Evolutionary conservation across 148 eudicot species (phyloP), one percentile per base, ranked within the genome.

Genomic region (Rheum nobile): DNA sequence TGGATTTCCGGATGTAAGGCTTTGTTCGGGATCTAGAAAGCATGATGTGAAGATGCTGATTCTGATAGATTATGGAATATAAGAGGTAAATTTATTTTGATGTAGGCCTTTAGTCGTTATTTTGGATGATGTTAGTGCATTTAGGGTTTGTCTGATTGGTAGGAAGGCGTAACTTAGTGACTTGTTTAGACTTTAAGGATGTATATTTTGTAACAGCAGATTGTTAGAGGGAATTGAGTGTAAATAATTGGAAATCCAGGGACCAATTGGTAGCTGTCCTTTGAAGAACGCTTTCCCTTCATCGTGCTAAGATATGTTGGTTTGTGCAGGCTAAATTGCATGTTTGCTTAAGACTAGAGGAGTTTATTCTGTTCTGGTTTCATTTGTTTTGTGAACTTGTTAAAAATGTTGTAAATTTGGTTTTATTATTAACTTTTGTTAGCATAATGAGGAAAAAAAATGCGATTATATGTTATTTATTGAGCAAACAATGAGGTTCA

Each of bases 1-100:
- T 86, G 77, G 92, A 90, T 77, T 80, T 88, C 42, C 80, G 86
- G 67, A 86, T 86, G 89, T 88, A 80, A 69, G 31, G 6, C 13
- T 24, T 37, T 17, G 44, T 61, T 61, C 35, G 19, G 59, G 68
- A 61, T 61, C 37, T 61, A 65, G 41, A 65, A 22, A 17, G 22
- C 70, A 32, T 38, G n/a, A 29, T 32, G 70, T 65, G 70, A 65
- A 65, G 21, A 29, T 65, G 8, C 32, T 65, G 8, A 65, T 34
- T 65, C 70, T 65, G 70, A 65, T 24, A 14, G 9, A 28, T 13
- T 61, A 19, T 12, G 67, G 67, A 28, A 13, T 29, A 0, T 65
- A 28, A 28, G 70, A 65, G 70, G 70, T 32, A 65, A 37, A 16
- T 65, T 32, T 65, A 9, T 65, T 65, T 65, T 34, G 70, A 37